Conservation (phyloP, 768 basidiomycete genomes). For the Boletellus ananas region DNA sequence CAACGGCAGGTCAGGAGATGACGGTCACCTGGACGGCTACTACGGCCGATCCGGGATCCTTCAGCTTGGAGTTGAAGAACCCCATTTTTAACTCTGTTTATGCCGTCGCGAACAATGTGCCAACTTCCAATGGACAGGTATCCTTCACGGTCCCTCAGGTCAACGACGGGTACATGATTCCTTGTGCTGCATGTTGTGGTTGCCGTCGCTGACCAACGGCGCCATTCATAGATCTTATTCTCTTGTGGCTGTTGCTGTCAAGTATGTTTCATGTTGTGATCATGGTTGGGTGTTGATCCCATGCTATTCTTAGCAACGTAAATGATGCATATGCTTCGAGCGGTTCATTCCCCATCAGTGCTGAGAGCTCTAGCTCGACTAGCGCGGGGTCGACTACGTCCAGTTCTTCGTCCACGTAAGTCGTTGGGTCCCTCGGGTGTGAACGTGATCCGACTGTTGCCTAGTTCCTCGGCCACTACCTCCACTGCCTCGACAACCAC, state of each 20-base stretch:
- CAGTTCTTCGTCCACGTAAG: conserved; percentile 2
- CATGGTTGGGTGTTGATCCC: background rate
- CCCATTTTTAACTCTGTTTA: conserved; percentile 47
- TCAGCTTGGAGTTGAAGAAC: conserved; percentile 49
- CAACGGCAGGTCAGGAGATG: conserved; percentile 30
- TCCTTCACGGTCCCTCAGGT: conserved; percentile 46
- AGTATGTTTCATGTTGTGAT: conserved; percentile 22
- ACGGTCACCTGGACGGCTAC: conserved; percentile 47
- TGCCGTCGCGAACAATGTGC: conserved; percentile 55
- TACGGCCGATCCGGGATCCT: conserved; percentile 39
- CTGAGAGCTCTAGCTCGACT: conserved; percentile 4
- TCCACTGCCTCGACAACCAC: background rate
- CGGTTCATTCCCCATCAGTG: conserved; percentile 41
- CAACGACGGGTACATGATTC: conserved; percentile 37
- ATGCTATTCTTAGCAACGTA: conserved; percentile 32
- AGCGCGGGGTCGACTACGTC: conserved; percentile 15
- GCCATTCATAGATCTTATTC: conserved; percentile 44
- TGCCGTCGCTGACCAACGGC: background rate
- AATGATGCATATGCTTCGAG: conserved; percentile 40
- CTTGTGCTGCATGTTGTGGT: background rate
- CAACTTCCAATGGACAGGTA: conserved; percentile 31
- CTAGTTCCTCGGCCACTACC: too few relatives aligned
- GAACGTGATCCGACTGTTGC: background rate
- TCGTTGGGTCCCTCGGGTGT: background rate
- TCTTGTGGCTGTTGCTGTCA: conserved; percentile 42